phyloP scores from a whole-genome alignment of 768 basidiomycete species.

The Tulasnella sp. region DNA sequence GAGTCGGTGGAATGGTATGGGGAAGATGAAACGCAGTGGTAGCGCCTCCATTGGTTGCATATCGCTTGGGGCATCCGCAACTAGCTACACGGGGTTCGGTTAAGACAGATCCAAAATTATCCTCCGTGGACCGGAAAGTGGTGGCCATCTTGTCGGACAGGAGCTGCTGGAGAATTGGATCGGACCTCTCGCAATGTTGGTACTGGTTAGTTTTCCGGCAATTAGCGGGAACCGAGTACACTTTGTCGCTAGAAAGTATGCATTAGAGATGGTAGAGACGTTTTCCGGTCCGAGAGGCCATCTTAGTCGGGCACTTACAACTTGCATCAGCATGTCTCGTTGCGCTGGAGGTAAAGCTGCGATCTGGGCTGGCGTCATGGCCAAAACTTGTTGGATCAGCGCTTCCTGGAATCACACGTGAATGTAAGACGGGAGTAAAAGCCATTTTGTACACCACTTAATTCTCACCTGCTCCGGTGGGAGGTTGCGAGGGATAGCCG shows the following conservation, averaged over 20 bases:
- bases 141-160: not conserved
- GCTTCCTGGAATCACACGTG: slow-evolving; percentile 31
- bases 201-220: not conserved
- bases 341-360: slow-evolving; percentile 40
- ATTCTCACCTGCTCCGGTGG: slow-evolving; percentile 23
- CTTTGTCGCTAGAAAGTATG: not conserved
- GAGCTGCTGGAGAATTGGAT: not conserved
- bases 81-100: not conserved
- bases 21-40: not conserved
- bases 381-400: slow-evolving; percentile 40
- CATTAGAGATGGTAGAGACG: not conserved
- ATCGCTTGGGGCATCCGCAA: not conserved
- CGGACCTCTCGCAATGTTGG: not conserved
- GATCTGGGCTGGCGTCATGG: slow-evolving; percentile 43
- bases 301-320: slow-evolving; percentile 36
- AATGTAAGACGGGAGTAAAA: not conserved
- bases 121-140: not conserved
- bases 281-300: not conserved
- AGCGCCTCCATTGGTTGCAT: not conserved
- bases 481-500: slow-evolving; percentile 22
- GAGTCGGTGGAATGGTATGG: slow-evolving; percentile 7
- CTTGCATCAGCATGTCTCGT: slow-evolving; percentile 40
- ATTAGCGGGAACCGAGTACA: not conserved
- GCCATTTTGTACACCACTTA: not conserved
- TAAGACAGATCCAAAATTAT: not conserved